phyloP scores from a whole-genome alignment of 306 rosid species.

The Vigna mungo region DNA sequence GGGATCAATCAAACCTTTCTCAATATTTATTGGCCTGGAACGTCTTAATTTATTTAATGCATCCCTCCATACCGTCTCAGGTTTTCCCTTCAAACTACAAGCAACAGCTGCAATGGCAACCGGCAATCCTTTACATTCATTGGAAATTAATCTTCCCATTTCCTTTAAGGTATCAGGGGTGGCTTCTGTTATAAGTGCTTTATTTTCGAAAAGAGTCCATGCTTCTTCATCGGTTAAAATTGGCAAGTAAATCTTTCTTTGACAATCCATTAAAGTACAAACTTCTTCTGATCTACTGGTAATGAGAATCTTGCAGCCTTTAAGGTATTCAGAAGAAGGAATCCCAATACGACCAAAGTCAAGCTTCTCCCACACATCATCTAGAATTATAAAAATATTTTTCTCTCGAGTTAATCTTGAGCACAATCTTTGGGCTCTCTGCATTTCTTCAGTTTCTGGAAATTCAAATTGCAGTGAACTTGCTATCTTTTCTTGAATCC shows the following conservation, averaged over 20 bases:
- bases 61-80: background rate
- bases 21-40: background rate
- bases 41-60: background rate
- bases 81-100: background rate
- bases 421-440: background rate
- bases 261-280: slow-evolving; percentile 22
- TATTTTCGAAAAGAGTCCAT: slow-evolving; percentile 12
- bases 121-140: slow-evolving; percentile 41
- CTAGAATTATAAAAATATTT: slow-evolving; percentile 28
- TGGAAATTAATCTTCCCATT: background rate
- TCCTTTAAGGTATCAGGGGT: background rate
- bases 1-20: background rate
- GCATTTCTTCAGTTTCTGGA: background rate
- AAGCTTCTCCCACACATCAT: slow-evolving; percentile 21
- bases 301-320: slow-evolving; percentile 25
- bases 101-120: background rate
- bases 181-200: background rate
- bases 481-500: slow-evolving; percentile 39
- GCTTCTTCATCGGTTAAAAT: slow-evolving; percentile 20
- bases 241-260: background rate
- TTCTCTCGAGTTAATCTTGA: background rate
- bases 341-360: slow-evolving; percentile 2
- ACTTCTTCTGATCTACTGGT: background rate
- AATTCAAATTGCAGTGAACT: accelerated
- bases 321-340: background rate